Evolutionary conservation across 192 early-diverging fungal species (phyloP), one percentile per base, ranked within the genome.

Genomic region (Haplosporangium gracile): DNA sequence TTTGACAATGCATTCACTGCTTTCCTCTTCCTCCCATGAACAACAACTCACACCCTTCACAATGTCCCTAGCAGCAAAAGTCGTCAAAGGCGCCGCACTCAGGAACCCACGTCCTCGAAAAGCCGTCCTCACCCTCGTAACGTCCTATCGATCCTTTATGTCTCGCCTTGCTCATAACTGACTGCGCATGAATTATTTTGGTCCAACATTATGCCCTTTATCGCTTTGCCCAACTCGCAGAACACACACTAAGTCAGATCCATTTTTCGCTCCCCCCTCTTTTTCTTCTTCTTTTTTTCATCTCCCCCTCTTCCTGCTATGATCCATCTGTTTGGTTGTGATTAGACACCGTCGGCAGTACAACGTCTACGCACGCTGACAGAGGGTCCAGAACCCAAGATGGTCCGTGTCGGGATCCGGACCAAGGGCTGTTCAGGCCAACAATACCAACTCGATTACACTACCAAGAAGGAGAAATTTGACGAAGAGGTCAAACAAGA

Each of bases 401-500:
- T 92, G 26, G 91, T 96, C 38, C 92, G 95, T 75, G 94, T 98
- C 36, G 97, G 97, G 11, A 97, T 98, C 45, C 97, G 97, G 89
- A 95, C 94, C 60, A 97, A 98, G 83, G 98, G 98, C 4, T 99
- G 98, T 83, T 98, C 98, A 13, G 97, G 97, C 47, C 94, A 94
- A 72, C 93, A 94, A 34, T 98, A 99, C 82, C 92, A 92, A 65
- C 87, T 98, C 53, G 96, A 97, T 53, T 97, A 95, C 88, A 92
- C 95, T 0, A 90, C 93, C 45, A 87, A 90, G 49, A 94, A 94
- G 65, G 93, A 91, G 18, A 94, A 94, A 80, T 95, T 97, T 82
- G 98, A 99, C 88, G 98, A 99, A 86, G 93, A 94, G 47, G 95
- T 99, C 22, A 91, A 92, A 43, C 98, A 99, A 80, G 98, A 99